Evolutionary conservation across 306 rosid genomes (phyloP).

Genomic region (Glycine latifolia): DNA sequence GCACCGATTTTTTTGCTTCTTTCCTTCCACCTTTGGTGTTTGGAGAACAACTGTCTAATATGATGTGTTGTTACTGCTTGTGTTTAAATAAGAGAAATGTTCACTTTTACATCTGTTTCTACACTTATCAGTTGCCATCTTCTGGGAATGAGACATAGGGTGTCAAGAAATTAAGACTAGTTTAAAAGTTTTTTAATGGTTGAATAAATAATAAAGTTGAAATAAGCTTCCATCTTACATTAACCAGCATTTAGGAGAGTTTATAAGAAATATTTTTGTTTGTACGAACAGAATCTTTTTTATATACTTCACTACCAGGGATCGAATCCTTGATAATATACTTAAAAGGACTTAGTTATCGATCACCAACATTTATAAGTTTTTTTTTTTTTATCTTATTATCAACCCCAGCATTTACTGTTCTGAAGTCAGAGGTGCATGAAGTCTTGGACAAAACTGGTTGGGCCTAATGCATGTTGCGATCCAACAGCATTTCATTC

Average conservation of each 20-base stretch:
- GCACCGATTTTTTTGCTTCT: conserved; percentile 1
- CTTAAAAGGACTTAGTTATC: too few species aligned
- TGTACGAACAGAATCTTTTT: too few species aligned
- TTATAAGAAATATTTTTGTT: too few species aligned
- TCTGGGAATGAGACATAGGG: background rate
- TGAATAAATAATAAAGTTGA: background rate
- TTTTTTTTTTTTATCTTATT: too few species aligned
- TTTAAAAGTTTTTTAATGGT: background rate
- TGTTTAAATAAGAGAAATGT: conserved; percentile 27
- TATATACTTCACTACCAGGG: too few species aligned
- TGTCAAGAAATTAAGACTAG: background rate
- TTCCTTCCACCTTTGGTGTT: background rate
- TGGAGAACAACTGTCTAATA: background rate
- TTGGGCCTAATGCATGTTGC: background rate
- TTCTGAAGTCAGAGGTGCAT: background rate
- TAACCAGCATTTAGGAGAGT: too few species aligned
- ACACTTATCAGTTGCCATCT: background rate
- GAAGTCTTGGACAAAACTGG: background rate
- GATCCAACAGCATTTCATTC: background rate
- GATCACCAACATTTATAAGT: too few species aligned
- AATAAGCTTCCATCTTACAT: background rate
- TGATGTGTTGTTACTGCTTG: background rate
- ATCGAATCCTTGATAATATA: too few species aligned
- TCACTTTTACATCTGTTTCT: background rate
- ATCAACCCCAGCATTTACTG: too few species aligned